Base-by-base conservation (phyloP, 1,139 yeast species). In the Protomyces gravidus region DNA sequence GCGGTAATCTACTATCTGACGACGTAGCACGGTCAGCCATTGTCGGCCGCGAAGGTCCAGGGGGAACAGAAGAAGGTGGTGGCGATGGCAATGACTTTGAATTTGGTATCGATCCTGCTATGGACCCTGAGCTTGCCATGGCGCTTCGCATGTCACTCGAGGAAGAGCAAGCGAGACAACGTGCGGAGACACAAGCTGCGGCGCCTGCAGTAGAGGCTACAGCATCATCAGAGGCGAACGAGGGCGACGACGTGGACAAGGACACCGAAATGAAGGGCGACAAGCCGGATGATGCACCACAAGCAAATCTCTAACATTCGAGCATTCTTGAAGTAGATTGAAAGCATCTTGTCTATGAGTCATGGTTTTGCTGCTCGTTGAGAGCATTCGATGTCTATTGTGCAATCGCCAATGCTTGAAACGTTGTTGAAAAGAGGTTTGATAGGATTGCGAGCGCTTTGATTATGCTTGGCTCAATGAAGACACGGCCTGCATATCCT, bases 81-180 rank as follows among this genome's bases (percentile, higher is more conserved):
- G 76, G 75, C 33, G 79, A 77, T 45, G 81, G 77, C 53, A 79
- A 75, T 56, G 75, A 76, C 62, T 78, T 78, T 71, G 85, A 80
- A 65, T 80, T 81, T 66, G 84, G 87, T 55, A 80, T 85, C 42
- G 97, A 92, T 72, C 95, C 96, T 28, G 84, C 85, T 66, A 87
- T 88, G 83, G 99, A 92, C 68, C 98, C 98, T 26, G 98, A 94
- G 72, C 81, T 92, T 69, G 98, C 97, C 0, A 79, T 92, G 77
- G 98, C 97, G 0, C 80, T 92, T 67, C 79, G 95, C 68, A 80
- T 87, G 73, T 86, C 94, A 2, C 76, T 87, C 64, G 95, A 87
- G 69, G 95, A 87, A 69, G 95, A 86, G 68, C 83, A 82, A 68
- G 80, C 85, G 40, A 79, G 95, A 70, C 92, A 85, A 69, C 23